Evolutionary conservation across 2,329 filamentous ascomycete genomes (phyloP), one percentile per base, ranked within the genome.

Genomic region (Alternaria viburni): DNA sequence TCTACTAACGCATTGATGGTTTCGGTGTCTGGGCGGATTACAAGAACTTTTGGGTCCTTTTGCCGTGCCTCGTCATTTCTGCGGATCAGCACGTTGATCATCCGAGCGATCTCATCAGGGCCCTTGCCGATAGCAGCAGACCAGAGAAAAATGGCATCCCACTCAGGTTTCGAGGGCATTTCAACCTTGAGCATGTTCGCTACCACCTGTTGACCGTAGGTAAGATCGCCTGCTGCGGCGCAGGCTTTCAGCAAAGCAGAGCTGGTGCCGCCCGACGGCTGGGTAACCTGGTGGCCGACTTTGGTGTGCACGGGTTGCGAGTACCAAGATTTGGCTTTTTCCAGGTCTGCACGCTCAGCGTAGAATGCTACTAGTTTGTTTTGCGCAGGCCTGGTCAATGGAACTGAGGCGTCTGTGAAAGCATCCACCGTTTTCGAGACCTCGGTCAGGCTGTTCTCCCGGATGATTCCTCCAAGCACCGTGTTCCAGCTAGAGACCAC

Each of bases 1-100:
- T 88, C 86, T 17, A 98, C 85, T 25, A 98, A 84, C 6, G 84
- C 82, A 74, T 98, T 97, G 71, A 98, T 89, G 6, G 91, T 93
- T 4, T 86, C 81, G 7, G 89, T 89, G 58, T 92, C 90, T 0
- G 93, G 88, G 7, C 72, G 60, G 8, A 83, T 79, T 4, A 86
- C 69, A 8, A 52, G 59, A 4, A 64, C 13, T 0, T 59, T 50
- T 1, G 67, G 73, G 21, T 68, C 54, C 23, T 71, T 66, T 15
- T 81, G 80, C 59, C 83, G 76, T 60, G 85, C 78, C 64, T 84
- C 77, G 56, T 81, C 72, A 65, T 83, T 85, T 52, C 84, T 81
- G 41, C 82, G 79, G n/a, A 83, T 79, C 85, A 93, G 90, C 19
- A 89, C 84, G 46, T 87, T 83, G 62, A 96, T 87, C 88, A 94